Percentiles rank a stretch among this genome's conserved stretches.
These are phyloP conservation scores for Leishmania aethiopica DNA, from an alignment of 208 protist genomes.

Conservation along the genomic window DNA sequence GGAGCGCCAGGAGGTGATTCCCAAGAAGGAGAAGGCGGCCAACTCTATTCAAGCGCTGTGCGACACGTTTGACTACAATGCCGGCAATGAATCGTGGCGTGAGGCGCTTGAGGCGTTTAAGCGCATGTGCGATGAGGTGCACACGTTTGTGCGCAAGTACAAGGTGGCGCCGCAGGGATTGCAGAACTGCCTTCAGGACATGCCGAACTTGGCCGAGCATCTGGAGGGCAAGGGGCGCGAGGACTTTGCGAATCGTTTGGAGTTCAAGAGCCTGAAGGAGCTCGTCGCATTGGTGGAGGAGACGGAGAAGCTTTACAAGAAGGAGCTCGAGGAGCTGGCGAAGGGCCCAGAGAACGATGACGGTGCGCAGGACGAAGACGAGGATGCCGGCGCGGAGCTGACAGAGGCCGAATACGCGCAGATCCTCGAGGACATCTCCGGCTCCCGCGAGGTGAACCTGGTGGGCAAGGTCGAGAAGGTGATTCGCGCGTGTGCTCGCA, in stretches of 20 bases:
- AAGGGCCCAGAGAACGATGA: slow-evolving; percentile 44
- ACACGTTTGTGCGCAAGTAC: slow-evolving; percentile 46
- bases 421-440: slow-evolving; percentile 30
- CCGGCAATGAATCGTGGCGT: slow-evolving; percentile 37
- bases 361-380: slow-evolving; percentile 36
- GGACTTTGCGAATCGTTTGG: slow-evolving; percentile 48
- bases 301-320: slow-evolving; percentile 29
- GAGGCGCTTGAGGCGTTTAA: slow-evolving; percentile 47
- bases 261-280: slow-evolving; percentile 60
- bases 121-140: slow-evolving; percentile 27
- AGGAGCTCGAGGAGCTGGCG: slow-evolving; percentile 36
- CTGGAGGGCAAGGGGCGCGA: slow-evolving; percentile 44
- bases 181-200: slow-evolving; percentile 56
- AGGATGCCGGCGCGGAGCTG: slow-evolving; percentile 28
- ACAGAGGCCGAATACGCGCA: slow-evolving; percentile 34
- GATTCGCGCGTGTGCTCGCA: slow-evolving; percentile 42
- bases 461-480: slow-evolving; percentile 44
- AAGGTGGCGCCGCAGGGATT: slow-evolving; percentile 37
- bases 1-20: slow-evolving; percentile 53
- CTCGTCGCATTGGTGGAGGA: slow-evolving; percentile 43
- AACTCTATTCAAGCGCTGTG: slow-evolving; percentile 55
- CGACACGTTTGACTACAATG: slow-evolving; percentile 61
- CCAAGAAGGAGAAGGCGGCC: slow-evolving; percentile 58
- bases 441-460: slow-evolving; percentile 44
- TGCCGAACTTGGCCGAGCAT: slow-evolving; percentile 51